Evolutionary conservation across 2,329 filamentous ascomycete species (phyloP).

Genomic region (Penicillium sclerotiorum): DNA sequence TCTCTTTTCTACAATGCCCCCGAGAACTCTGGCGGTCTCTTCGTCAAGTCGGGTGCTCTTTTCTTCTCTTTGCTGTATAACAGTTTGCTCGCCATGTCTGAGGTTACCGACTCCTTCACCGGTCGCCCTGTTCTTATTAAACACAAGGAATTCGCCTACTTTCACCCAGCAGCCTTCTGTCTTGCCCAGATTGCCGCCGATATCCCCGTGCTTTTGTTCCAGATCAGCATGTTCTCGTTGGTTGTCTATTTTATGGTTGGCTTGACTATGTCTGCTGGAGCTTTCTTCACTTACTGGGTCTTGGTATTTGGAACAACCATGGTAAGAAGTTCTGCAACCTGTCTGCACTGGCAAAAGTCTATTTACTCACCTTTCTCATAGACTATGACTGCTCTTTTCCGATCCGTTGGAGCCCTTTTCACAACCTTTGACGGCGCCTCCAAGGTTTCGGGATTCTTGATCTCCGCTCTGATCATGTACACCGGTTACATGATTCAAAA

Average conservation of each 20-base stretch:
- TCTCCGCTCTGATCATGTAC: slow-evolving; percentile 43
- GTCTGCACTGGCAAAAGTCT: not conserved
- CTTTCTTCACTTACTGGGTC: slow-evolving; percentile 66
- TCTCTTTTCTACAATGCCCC: slow-evolving; percentile 69
- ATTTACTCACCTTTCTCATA: slow-evolving; percentile 22
- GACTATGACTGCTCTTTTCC: slow-evolving; percentile 63
- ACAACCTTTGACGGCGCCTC: slow-evolving; percentile 61
- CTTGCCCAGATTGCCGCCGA: slow-evolving; percentile 52
- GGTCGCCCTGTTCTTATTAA: slow-evolving; percentile 15
- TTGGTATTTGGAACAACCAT: slow-evolving; percentile 56
- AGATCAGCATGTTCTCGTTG: slow-evolving; percentile 61
- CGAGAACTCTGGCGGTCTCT: slow-evolving; percentile 45
- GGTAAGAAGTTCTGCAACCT: slow-evolving; percentile 35
- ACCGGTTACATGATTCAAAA: slow-evolving; percentile 50
- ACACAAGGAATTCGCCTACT: slow-evolving; percentile 15
- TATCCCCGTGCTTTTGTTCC: slow-evolving; percentile 60
- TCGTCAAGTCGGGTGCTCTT: slow-evolving; percentile 17
- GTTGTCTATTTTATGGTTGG: slow-evolving; percentile 67
- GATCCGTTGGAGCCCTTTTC: slow-evolving; percentile 59
- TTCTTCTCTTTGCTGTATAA: slow-evolving; percentile 17
- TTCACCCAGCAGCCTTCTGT: slow-evolving; percentile 53
- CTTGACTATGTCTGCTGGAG: slow-evolving; percentile 52
- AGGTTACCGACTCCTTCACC: slow-evolving; percentile 14
- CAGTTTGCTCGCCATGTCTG: slow-evolving; percentile 18
- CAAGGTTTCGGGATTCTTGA: slow-evolving; percentile 51